Evolutionary conservation across 345 rosid species (phyloP).

Genomic region (Conringia planisiliqua): DNA sequence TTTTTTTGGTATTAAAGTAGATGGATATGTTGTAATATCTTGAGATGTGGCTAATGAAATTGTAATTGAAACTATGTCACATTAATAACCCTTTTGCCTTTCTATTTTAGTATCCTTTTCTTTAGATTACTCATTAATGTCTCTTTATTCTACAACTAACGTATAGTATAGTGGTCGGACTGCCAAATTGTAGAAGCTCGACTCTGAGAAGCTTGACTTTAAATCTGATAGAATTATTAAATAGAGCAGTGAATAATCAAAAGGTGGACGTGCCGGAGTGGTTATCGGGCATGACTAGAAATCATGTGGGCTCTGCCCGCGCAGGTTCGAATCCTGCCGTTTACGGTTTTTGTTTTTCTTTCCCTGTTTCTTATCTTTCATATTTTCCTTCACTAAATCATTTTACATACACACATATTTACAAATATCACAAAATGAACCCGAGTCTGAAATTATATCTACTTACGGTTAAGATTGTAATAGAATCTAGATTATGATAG

Average conservation of each 20-base stretch:
- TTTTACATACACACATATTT: too few relatives aligned
- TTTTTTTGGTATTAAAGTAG: conserved; percentile 12
- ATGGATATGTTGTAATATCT: conserved; percentile 28
- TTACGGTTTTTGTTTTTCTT: neutral
- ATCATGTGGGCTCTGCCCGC: conserved; percentile 89
- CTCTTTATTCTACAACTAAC: neutral
- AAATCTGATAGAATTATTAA: rapidly evolving
- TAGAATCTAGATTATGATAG: neutral
- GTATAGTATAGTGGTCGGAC: neutral
- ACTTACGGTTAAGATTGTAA: neutral
- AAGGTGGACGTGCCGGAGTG: conserved; percentile 39
- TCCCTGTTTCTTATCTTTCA: neutral
- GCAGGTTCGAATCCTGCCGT: conserved; percentile 85
- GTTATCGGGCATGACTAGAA: conserved; percentile 93
- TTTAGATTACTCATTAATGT: neutral
- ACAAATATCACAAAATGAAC: too few relatives aligned
- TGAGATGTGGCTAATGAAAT: conserved; percentile 30
- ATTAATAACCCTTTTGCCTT: neutral
- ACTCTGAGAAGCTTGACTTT: neutral
- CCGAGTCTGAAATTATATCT: neutral
- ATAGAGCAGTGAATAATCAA: too few relatives aligned
- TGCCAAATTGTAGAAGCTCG: too few relatives aligned
- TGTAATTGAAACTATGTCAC: conserved; percentile 16
- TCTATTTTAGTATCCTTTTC: neutral
- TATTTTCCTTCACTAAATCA: too few relatives aligned